A percentile compares a stretch with the other conserved stretches of the same genome.
Evolutionary conservation across 2,329 filamentous ascomycete species (phyloP).

Genomic region (Trichoderma citrinoviride): DNA sequence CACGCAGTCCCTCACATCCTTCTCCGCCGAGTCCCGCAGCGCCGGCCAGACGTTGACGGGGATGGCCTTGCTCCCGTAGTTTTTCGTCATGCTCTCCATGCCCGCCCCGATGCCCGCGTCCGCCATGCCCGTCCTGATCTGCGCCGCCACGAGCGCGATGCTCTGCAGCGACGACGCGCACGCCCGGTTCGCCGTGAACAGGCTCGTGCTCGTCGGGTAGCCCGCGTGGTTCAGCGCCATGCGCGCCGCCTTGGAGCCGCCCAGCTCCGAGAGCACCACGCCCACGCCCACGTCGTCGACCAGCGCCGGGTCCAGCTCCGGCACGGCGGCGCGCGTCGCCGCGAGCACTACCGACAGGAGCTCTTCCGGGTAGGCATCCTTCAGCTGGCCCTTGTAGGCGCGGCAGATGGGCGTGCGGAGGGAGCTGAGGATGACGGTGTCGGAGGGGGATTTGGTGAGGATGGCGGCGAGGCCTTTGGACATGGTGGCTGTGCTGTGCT

Average conservation of each 20-base stretch:
- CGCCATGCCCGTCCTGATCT: constrained; percentile 72
- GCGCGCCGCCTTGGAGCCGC: constrained; percentile 83
- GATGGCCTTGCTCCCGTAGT: constrained; percentile 83
- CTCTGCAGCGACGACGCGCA: constrained; percentile 77
- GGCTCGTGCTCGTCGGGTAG: constrained; percentile 66
- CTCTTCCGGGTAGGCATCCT: constrained; percentile 88
- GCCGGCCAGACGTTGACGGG: constrained; percentile 77
- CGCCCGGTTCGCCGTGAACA: constrained; percentile 87
- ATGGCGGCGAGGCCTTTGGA: constrained; percentile 65
- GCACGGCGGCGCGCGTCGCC: constrained; percentile 55
- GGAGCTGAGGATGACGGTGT: constrained; percentile 87
- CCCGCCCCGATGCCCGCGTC: constrained; percentile 77
- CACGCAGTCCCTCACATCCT: constrained; percentile 79
- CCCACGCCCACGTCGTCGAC: constrained; percentile 78
- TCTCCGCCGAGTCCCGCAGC: constrained; percentile 59
- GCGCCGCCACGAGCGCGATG: constrained; percentile 69
- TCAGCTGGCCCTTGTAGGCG: constrained; percentile 77
- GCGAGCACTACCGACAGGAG: constrained; percentile 66
- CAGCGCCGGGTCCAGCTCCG: constrained; percentile 68
- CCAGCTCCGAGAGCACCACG: constrained; percentile 86
- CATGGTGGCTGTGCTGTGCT: constrained; percentile 5
- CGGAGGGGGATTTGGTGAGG: constrained; percentile 73
- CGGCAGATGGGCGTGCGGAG: constrained; percentile 84
- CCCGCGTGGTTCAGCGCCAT: constrained; percentile 88
- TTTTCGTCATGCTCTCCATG: constrained; percentile 95